These are phyloP conservation scores for Domatiomyces globalis DNA, from an alignment of 2,329 filamentous ascomycete species.

Conservation along the genomic window DNA sequence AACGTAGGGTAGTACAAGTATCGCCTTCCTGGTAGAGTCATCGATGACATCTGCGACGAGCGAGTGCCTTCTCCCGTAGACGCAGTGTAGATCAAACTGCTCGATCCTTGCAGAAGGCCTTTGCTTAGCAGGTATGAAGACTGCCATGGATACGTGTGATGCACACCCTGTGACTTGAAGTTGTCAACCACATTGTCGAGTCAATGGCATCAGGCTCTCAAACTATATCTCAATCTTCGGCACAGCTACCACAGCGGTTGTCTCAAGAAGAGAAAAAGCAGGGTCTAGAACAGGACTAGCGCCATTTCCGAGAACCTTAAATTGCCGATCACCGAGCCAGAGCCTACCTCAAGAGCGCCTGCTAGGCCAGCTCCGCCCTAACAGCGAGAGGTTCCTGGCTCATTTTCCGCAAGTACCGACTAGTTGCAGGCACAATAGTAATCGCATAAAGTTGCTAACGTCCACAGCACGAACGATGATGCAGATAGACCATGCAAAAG, in stretches of 20 bases:
- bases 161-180: not conserved
- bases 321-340: not conserved
- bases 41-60: slow-evolving; percentile 58
- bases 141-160: slow-evolving; percentile 61
- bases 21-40: slow-evolving; percentile 51
- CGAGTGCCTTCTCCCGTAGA: slow-evolving; percentile 65
- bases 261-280: slow-evolving; percentile 2
- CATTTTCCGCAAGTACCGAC: not conserved
- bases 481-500: not conserved
- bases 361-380: not conserved
- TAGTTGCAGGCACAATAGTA: not conserved
- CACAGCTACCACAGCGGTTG: not conserved
- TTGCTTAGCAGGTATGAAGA: slow-evolving; percentile 56
- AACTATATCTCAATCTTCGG: too few relatives aligned
- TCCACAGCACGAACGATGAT: not conserved
- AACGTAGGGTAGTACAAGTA: too few relatives aligned
- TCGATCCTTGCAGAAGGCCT: slow-evolving; percentile 49
- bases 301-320: not conserved
- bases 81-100: slow-evolving; percentile 64
- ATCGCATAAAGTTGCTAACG: not conserved
- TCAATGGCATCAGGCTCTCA: too few relatives aligned
- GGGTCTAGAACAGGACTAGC: not conserved
- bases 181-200: too few relatives aligned
- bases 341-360: not conserved
- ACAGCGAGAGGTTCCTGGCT: not conserved